Evolutionary conservation across 2,329 filamentous ascomycete genomes (phyloP), one percentile per base, ranked within the genome.

Genomic region (Exophiala oligosperma): DNA sequence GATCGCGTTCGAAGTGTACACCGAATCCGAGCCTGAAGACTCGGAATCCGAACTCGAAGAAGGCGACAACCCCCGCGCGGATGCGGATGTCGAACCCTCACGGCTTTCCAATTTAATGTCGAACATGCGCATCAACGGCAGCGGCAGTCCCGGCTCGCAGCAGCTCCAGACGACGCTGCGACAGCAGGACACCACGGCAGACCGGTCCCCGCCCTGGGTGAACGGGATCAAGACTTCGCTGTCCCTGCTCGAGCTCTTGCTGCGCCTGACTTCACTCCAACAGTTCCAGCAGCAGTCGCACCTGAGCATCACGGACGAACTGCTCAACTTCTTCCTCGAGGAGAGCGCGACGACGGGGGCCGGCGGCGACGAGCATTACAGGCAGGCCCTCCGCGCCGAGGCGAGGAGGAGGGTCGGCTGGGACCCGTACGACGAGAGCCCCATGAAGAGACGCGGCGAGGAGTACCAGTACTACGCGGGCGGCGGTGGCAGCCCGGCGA

Each of bases 221-320:
- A 76, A 76, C 54, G 73, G 76, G 29, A 83, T 89, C 65, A 84
- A 83, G 54, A 87, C 86, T 1, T 89, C 85, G 0, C 78, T 91
- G 4, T 96, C 92, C 1, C 83, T 96, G 7, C 83, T 97, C 54
- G 92, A 97, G 73, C 94, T 93, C 79, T 79, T 96, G 32, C 84
- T 96, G 48, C 90, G 93, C 43, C 82, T 97, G 48, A 87, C 89
- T 3, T 91, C 91, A 23, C 83, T 96, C 12, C 92, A 96, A 70
- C 91, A 96, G 76, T 96, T 94, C 72, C 90, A 96, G 70, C 92
- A 97, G 77, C 83, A 85, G 41, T 92, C 90, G 0, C 92, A 96
- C 68, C 82, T 96, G n/a, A 84, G 91, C 5, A 94, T 96, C 61
- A 90, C 90, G 1, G 92, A 97, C 70, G 90, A 96, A 67, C 84